A percentile compares a stretch with the other conserved stretches of the same genome.
phyloP scores from a whole-genome alignment of 345 rosid species.

The Moringa oleifera region DNA sequence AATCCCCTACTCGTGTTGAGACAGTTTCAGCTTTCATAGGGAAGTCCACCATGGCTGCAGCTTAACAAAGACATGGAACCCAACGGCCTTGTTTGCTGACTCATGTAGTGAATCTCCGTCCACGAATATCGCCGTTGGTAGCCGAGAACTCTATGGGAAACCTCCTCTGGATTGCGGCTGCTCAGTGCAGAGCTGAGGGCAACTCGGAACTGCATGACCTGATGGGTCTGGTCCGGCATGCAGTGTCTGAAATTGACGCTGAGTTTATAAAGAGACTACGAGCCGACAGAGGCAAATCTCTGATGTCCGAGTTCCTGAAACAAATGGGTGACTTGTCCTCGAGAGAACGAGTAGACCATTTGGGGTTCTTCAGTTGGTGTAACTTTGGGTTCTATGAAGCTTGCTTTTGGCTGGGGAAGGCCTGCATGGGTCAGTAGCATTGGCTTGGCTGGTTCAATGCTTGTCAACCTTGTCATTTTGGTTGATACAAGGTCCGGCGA shows the following conservation, averaged over 20 bases:
- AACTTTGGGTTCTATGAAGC: constrained; percentile 23
- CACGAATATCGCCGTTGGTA: constrained; percentile 20
- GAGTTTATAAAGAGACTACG: constrained; percentile 18
- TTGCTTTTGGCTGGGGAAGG: constrained; percentile 44
- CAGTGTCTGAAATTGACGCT: constrained; percentile 22
- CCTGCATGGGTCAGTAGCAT: constrained; percentile 36
- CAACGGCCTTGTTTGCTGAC: constrained; percentile 21
- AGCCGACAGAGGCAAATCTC: constrained; percentile 11
- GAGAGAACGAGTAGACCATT: constrained; percentile 17
- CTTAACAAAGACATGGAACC: constrained; percentile 8
- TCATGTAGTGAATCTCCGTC: constrained; percentile 33
- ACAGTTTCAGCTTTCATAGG: constrained; percentile 1
- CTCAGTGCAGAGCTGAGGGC: constrained; percentile 4
- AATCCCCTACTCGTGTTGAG: too few relatives aligned
- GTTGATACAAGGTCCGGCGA: constrained; percentile 28
- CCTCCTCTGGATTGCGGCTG: constrained; percentile 28
- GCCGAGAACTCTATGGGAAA: constrained; percentile 26
- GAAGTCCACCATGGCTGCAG: constrained; percentile 27
- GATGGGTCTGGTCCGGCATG: constrained; percentile 21
- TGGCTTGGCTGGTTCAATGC: constrained; percentile 12
- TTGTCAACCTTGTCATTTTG: constrained; percentile 34
- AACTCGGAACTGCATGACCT: constrained; percentile 17
- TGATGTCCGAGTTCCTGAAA: constrained; percentile 14
- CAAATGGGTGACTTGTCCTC: constrained; percentile 3
- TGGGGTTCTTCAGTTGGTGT: constrained; percentile 37